Evolutionary conservation across 495 filamentous ascomycete genomes (phyloP).

Genomic region (Talaromyces ruber): DNA sequence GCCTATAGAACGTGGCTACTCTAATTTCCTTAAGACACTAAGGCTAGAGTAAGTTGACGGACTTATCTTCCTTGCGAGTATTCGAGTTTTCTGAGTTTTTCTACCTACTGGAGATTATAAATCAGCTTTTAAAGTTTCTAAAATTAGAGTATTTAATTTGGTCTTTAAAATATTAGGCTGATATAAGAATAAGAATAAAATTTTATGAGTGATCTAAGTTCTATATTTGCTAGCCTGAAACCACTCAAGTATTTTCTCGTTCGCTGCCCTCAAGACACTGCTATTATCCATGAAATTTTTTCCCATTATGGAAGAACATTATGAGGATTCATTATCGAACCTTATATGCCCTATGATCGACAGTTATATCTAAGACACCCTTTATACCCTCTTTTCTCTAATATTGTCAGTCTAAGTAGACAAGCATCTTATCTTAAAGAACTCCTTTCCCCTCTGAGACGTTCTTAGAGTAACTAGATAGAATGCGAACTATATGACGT

Average conservation of each 20-base stretch:
- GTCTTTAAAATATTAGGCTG: background rate
- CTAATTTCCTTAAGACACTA: background rate
- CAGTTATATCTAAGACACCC: background rate
- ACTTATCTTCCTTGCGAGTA: background rate
- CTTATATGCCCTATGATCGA: background rate
- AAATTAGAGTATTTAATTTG: background rate
- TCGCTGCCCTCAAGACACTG: background rate
- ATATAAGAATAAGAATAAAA: background rate
- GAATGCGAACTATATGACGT: background rate
- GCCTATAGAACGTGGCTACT: background rate
- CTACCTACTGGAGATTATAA: background rate
- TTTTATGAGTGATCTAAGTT: background rate
- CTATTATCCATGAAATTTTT: background rate
- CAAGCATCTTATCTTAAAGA: background rate
- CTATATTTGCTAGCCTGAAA: background rate
- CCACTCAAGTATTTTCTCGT: background rate
- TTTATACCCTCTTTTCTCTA: background rate
- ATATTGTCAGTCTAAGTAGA: background rate
- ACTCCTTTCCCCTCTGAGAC: background rate
- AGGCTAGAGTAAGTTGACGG: background rate
- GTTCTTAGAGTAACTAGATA: background rate
- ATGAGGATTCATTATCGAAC: background rate
- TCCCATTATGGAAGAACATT: background rate
- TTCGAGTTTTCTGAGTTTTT: background rate
- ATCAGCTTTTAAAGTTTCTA: background rate